Evolutionary conservation across 768 basidiomycete genomes (phyloP).

Genomic region (Boletus subparvulus): DNA sequence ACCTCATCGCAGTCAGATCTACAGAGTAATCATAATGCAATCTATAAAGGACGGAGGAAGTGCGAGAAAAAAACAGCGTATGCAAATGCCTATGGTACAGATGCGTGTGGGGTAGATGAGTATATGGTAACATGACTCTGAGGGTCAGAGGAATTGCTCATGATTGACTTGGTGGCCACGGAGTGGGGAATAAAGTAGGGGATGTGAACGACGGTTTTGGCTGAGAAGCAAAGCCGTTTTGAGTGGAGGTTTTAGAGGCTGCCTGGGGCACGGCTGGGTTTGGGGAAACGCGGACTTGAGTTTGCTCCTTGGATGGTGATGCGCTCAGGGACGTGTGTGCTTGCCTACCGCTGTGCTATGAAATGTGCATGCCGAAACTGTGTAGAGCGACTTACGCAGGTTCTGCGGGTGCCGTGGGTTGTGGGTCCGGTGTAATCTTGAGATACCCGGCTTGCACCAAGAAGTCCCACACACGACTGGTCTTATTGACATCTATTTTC

Average conservation of each 20-base stretch:
- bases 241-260: conserved; percentile 10
- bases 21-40: conserved; percentile 5
- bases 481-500: conserved; percentile 93
- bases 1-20: conserved; percentile 32
- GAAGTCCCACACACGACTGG: conserved; percentile 90
- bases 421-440: conserved; percentile 60
- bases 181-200: conserved; percentile 22
- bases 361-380: background rate
- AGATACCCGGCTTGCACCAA: conserved; percentile 82
- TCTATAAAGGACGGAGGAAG: conserved; percentile 5
- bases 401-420: conserved; percentile 35
- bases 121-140: conserved; percentile 1
- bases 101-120: conserved; percentile 14
- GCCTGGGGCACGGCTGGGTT: conserved; percentile 12
- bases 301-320: conserved; percentile 30
- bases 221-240: conserved; percentile 18
- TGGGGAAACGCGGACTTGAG: conserved; percentile 14
- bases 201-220: conserved; percentile 22
- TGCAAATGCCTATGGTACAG: conserved; percentile 32
- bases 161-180: conserved; percentile 23
- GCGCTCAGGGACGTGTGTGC: conserved; percentile 11
- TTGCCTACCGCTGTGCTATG: conserved; percentile 11
- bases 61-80: conserved; percentile 7
- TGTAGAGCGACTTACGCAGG: conserved; percentile 32
- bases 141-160: background rate